Base-by-base conservation (phyloP, 2,329 filamentous ascomycete species). In the Trichoderma asperellum region DNA sequence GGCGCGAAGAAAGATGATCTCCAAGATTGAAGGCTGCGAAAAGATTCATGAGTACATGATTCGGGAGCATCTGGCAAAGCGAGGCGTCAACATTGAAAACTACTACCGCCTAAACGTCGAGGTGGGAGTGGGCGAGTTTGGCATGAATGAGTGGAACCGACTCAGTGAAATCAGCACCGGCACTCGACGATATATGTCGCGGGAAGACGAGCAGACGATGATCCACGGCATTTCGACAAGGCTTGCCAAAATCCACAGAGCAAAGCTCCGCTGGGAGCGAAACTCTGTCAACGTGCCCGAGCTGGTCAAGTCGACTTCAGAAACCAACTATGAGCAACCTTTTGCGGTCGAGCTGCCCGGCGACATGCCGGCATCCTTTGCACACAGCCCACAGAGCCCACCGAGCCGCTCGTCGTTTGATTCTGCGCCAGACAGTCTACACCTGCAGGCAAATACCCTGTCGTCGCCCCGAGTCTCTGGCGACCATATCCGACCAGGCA, bases 81-180 rank as follows among this genome's bases (percentile, higher is more conserved):
- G 94, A 40, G 89, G 91, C 32, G 92, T 98, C 70, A 94, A 92
- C 74, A 87, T 88, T 63, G 94, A 97, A 70, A 93, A 96, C 78
- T 99, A 99, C 82, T 97, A 94, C 79, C 91, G 96, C 8, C 84
- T 98, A n/a, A 99, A 99, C 73, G 96, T 98, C 52, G 94, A 98
- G 77, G 90, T 97, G 18, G 96, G 95, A 1, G 94, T 98, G 3
- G 94, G 95, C 65, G 96, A 98, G 77, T 98, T 97, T 78, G 95
- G 92, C 63, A 98, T 99, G 94, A 99, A 98, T 77, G 96, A 98
- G 78, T 99, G 96, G 96, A 88, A 93, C 75, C 89, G 94, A 4
- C 83, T 98, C n/a, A 91, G 92, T 32, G 95, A 97, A 64, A 98
- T 99, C 81, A 97, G 93, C 82, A 97, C 93, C 16, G 91, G 91